These are phyloP conservation scores for Claviceps pazoutovae DNA, from an alignment of 2,329 filamentous ascomycete species.

Conservation along the genomic window DNA sequence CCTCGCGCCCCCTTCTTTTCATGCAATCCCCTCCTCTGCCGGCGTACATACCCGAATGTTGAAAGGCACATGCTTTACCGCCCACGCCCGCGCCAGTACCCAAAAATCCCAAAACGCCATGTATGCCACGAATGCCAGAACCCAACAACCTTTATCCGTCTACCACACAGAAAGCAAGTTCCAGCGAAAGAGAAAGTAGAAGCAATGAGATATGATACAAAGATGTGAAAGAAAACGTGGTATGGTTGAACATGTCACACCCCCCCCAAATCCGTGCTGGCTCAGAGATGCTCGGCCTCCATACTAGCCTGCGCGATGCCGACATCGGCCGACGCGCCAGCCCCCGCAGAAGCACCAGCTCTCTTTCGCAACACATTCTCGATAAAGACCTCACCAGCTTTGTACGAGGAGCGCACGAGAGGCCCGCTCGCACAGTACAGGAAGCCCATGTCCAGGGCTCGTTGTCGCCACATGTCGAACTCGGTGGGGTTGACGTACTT, in stretches of 20 bases:
- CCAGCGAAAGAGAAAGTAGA: no score
- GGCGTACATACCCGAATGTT: not conserved
- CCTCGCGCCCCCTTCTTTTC: no score
- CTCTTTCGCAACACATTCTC: conserved; percentile 93
- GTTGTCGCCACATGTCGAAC: conserved; percentile 83
- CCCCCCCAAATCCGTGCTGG: no score
- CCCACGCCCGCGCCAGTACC: not conserved
- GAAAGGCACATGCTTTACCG: not conserved
- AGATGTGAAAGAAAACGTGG: no score
- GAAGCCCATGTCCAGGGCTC: conserved; percentile 89
- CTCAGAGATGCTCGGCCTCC: conserved; percentile 16
- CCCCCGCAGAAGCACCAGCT: conserved; percentile 26
- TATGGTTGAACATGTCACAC: no score
- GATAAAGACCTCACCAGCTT: conserved; percentile 96
- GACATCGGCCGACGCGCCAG: conserved; percentile 12
- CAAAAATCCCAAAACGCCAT: conserved; percentile 6
- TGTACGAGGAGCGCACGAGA: conserved; percentile 87
- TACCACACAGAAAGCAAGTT: no score
- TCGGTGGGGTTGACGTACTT: conserved; percentile 85
- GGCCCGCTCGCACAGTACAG: conserved; percentile 91
- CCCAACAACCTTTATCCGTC: no score
- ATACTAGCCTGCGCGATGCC: conserved; percentile 25
- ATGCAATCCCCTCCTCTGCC: no score
- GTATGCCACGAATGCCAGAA: not conserved
- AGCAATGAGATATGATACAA: no score